Percentiles rank a stretch among this genome's conserved stretches.
These are phyloP conservation scores for Rosa chinensis DNA, from an alignment of 306 rosid species.

Conservation along the genomic window DNA sequence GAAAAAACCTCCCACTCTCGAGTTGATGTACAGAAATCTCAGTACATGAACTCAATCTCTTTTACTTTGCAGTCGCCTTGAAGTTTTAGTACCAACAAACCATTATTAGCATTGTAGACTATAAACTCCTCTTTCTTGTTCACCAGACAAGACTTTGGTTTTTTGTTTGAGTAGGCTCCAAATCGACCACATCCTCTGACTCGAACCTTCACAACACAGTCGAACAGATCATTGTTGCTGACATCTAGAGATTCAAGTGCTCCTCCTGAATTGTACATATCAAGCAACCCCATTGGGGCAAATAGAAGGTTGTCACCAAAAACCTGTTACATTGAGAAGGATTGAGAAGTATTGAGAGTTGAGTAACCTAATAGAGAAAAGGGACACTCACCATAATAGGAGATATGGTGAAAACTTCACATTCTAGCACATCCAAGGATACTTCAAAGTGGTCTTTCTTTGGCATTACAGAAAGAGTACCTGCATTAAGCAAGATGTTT, in stretches of 20 bases:
- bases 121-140: slow-evolving; percentile 7
- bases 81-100: slow-evolving; percentile 1
- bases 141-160: slow-evolving; percentile 16
- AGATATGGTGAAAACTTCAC: slow-evolving; percentile 13
- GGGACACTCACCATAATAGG: slow-evolving; percentile 1
- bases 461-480: slow-evolving; percentile 11
- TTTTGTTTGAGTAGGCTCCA: slow-evolving; percentile 17
- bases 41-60: background rate
- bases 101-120: slow-evolving; percentile 5
- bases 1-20: background rate
- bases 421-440: background rate
- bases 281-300: slow-evolving; percentile 20
- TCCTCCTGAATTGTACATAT: slow-evolving; percentile 28
- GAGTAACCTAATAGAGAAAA: background rate
- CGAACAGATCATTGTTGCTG: background rate
- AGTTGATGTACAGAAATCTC: background rate
- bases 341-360: background rate
- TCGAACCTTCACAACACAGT: background rate
- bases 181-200: slow-evolving; percentile 22
- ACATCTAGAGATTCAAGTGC: slow-evolving; percentile 10
- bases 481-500: background rate
- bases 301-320: slow-evolving; percentile 1
- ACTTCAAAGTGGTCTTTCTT: slow-evolving; percentile 11
- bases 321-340: background rate
- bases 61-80: slow-evolving; percentile 1